Base-by-base conservation (phyloP, 257 asterid genomes). In the Oldenlandia corymbosa region DNA sequence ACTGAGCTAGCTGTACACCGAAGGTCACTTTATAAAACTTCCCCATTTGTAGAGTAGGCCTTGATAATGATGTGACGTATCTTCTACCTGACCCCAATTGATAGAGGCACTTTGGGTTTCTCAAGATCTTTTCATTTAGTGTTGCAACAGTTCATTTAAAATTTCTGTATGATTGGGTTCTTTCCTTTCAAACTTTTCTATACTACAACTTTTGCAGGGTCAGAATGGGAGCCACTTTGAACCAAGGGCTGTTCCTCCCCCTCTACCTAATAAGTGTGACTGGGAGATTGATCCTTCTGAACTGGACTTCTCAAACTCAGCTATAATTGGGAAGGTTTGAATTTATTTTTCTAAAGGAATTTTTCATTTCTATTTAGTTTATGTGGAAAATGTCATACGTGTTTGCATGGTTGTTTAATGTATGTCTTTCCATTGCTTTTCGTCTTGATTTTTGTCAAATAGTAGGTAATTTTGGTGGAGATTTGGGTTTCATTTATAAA, bases 161-260 rank as follows among this genome's bases (percentile, higher is more conserved):
- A 51, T 26, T 27, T 20, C 39, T 66, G 26, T n/a, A 37, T 8
- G 24, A 21, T 45, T 66, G 47, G 36, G 6, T 21, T 60, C 37
- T 45, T 46, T 58, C 63, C 46, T 59, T 63, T 71, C 31, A 52
- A 39, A 55, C 59, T 31, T 58, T 52, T 49, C 49, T 23, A n/a
- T 36, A n/a, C 28, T 36, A 30, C 36, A 23, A 39, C 45, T 69
- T 56, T 69, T 83, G 77, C 84, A 93, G 99, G 99, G 97, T 17
- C 94, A 84, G 73, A 93, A 77, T 75, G 99, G 99, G 70, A 93
- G 97, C 73, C 99, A 93, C 79, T 90, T 88, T 72, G 99, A 93
- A 74, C 99, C 96, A 68, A 81, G 82, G 71, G 83, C 97, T 10
- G 94, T 93, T 62, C 77, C 85, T 57, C 97, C 97, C 23, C 99